Base-by-base conservation (phyloP, 1,139 yeast species). In the Hemisphaericaspora subhashii region DNA sequence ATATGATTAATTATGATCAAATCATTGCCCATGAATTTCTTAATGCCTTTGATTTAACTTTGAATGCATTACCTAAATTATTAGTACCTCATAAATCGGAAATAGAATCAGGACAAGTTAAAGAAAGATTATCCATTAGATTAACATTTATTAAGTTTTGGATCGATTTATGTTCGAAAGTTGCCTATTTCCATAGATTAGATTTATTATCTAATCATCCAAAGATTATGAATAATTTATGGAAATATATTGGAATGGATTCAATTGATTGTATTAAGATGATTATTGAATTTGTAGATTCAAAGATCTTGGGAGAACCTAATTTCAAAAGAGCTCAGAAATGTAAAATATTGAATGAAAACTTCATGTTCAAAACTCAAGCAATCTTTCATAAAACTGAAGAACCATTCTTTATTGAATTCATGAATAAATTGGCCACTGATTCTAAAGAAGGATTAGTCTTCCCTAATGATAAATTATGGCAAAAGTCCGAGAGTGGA, bases 261-360 rank as follows among this genome's bases (percentile, higher is more conserved):
- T 69, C 81, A 6, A 55, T 62, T 3, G 72, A 68, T 6, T 46
- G 73, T 6, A 1, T 60, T 81, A 20, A 45, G 48, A 1, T 48
- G 11, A 66, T 83, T 0, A 43, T 88, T 3, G 55, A 61, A 0
- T 71, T 80, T 24, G 62, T 88, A 39, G 76, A 70, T 12, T 53
- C 64, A 1, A 65, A 67, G 23, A 72, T 90, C 2, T 55, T 88
- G 29, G 58, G 62, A 23, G 97, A 90, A 50, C 55, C 68, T 1
- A 68, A 77, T 12, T 84, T 82, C 53, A 77, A 79, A 47, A 83
- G 81, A 52, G 68, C 83, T 41, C 77, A 89, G 1, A 90, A 89
- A 56, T 77, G 88, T 49, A 79, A 80, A 47, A 74, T 89, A 14
- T 76, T 90, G 52, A 88, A 86, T 52, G 98, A 90, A 53, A 79